Evolutionary conservation across 2,329 filamentous ascomycete species (phyloP).

Genomic region (Clarireedia paspali): DNA sequence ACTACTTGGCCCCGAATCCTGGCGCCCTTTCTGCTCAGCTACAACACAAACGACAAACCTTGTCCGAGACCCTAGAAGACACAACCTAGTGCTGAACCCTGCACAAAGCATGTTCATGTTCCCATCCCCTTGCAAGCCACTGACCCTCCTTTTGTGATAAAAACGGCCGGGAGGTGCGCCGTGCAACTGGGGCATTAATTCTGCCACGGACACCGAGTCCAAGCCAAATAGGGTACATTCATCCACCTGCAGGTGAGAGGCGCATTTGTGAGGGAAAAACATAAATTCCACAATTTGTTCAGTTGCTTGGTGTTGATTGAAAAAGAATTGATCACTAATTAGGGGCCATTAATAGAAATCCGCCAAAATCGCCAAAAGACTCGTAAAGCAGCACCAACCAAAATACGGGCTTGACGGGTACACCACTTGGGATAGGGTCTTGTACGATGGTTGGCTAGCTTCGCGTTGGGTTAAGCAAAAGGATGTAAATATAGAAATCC

Average conservation of each 20-base stretch:
- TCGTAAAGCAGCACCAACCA: slow-evolving; percentile 18
- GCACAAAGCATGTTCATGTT: slow-evolving; percentile 8
- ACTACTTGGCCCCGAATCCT: slow-evolving; percentile 18
- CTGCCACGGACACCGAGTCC: slow-evolving; percentile 7
- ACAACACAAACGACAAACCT: slow-evolving; percentile 13
- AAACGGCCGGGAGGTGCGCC: slow-evolving; percentile 11
- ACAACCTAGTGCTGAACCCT: slow-evolving; percentile 4
- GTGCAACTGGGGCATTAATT: slow-evolving; percentile 8
- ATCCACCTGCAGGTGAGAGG: slow-evolving; percentile 7
- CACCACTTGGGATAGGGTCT: too few relatives aligned
- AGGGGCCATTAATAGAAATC: slow-evolving; percentile 22
- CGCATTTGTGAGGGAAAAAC: slow-evolving; percentile 5
- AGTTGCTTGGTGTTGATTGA: slow-evolving; percentile 5
- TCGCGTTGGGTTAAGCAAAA: slow-evolving; percentile 13
- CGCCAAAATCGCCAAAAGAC: background rate
- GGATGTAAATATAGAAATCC: background rate
- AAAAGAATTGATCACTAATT: slow-evolving; percentile 20
- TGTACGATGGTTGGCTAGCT: background rate
- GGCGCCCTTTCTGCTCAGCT: slow-evolving; percentile 17
- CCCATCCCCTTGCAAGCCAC: slow-evolving; percentile 3
- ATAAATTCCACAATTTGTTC: slow-evolving; percentile 5
- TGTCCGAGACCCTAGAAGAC: background rate
- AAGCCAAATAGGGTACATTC: slow-evolving; percentile 6
- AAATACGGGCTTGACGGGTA: slow-evolving; percentile 16
- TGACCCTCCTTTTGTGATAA: slow-evolving; percentile 1